These are phyloP conservation scores for Pythium aristosporum DNA, from an alignment of 352 stramenopile genomes.

Conservation along the genomic window DNA sequence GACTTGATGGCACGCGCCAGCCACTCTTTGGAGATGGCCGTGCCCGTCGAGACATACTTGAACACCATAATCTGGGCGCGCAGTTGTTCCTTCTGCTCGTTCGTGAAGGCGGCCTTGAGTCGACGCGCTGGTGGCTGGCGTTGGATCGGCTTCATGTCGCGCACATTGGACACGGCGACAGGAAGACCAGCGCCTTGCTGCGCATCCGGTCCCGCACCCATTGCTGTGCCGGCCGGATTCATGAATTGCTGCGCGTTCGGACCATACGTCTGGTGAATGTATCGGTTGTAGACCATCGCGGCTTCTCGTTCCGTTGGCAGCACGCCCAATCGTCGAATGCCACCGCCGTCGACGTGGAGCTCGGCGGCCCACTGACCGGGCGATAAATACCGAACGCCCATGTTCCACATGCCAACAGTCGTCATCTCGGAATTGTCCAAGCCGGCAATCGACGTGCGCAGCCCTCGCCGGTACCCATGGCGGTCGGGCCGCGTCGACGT, in stretches of 20 bases:
- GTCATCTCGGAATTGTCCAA: conserved; percentile 80
- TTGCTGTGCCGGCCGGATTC: conserved; percentile 62
- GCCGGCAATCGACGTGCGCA: conserved; percentile 56
- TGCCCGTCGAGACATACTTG: conserved; percentile 84
- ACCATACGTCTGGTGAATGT: conserved; percentile 84
- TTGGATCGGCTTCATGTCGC: conserved; percentile 58
- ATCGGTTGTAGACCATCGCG: conserved; percentile 83
- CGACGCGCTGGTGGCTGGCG: conserved; percentile 38
- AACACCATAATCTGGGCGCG: conserved; percentile 91
- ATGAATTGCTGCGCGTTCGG: conserved; percentile 80
- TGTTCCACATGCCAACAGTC: conserved; percentile 78
- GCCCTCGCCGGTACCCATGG: conserved; percentile 57
- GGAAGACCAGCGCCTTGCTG: conserved; percentile 31
- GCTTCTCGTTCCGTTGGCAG: conserved; percentile 74
- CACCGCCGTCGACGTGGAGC: conserved; percentile 78
- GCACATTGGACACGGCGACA: conserved; percentile 49
- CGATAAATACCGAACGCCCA: conserved; percentile 77
- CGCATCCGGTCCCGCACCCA: conserved; percentile 12
- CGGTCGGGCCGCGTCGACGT: conserved; percentile 30
- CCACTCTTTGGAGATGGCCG: conserved; percentile 75
- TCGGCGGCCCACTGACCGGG: conserved; percentile 80
- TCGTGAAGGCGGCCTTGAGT: conserved; percentile 65
- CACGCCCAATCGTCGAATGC: conserved; percentile 74
- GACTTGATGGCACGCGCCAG: conserved; percentile 67
- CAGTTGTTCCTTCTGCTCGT: conserved; percentile 87